Base-by-base conservation (phyloP, 768 basidiomycete genomes). In the Dioszegia aurantiaca region DNA sequence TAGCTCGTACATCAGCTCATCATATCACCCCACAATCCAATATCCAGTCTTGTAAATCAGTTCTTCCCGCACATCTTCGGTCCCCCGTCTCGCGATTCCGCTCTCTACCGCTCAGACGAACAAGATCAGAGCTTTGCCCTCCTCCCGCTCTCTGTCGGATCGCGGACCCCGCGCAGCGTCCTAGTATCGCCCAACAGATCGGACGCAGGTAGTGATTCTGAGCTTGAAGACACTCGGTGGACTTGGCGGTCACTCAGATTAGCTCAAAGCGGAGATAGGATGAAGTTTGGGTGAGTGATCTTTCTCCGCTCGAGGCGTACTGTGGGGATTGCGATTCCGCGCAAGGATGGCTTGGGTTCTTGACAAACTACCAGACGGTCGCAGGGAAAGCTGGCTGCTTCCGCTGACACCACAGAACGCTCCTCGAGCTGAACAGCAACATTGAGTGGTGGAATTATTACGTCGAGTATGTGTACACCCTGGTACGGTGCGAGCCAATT, bases 401-500 rank as follows among this genome's bases (percentile, higher is more conserved):
- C 21, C 42, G 55, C 59, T 64, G 49, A 57, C 27, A 33, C 39
- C 19, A 17, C 26, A 74, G 72, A 49, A 78, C 76, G 5, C 65
- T 77, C 11, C 62, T 78, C 6, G 72, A 77, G 54, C 70, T 77
- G 51, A 78, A 78, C 51, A 75, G 74, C 44, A 75, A 76, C 54
- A 69, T 76, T 44, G 77, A 78, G 46, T 78, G 77, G 77, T 73
- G 70, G 58, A 71, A 72, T 43, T 64, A 74, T 53, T 78, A 78
- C 60, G 73, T 78, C 61, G 76, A 78, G 70, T 74, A 59, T 62
- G 73, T 65, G 24, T 31, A 39, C n/a, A 3, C 37, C 16, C 9
- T 23, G 14, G n/a, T n/a, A n/a, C n/a, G 33, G 33, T 33, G 14
- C 14, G 33, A 33, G 8, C 23, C 28, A n/a, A 4, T 16, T 3